Conservation (phyloP, 768 basidiomycete genomes). For the Boletus sp. region DNA sequence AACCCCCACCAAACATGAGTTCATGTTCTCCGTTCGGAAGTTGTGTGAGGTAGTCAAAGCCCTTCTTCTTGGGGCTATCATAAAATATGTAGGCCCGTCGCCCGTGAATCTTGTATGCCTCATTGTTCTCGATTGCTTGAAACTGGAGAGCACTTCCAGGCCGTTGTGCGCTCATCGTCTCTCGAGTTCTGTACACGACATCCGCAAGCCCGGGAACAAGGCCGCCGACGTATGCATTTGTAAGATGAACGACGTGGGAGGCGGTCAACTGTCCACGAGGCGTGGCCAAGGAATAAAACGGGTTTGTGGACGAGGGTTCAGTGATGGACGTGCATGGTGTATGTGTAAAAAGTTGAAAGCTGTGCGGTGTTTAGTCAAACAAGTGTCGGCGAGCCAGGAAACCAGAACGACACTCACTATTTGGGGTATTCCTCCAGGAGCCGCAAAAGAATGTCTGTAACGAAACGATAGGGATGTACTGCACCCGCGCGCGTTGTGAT, state of each 20-base stretch:
- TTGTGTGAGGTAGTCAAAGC: constrained; percentile 70
- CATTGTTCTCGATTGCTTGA: not conserved
- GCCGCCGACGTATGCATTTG: constrained; percentile 50
- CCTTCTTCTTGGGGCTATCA: constrained; percentile 35
- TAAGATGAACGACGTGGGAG: constrained; percentile 48
- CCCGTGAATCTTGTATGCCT: constrained; percentile 30
- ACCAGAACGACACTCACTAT: constrained; percentile 18
- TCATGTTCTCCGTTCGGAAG: constrained; percentile 42
- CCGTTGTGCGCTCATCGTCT: constrained; percentile 62
- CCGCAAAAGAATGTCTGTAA: constrained; percentile 55
- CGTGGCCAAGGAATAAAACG: constrained; percentile 41
- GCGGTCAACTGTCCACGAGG: constrained; percentile 39
- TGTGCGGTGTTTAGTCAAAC: not conserved
- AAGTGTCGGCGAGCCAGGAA: not conserved
- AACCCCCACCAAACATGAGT: constrained; percentile 69
- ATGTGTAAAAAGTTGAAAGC: constrained; percentile 43
- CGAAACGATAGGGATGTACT: constrained; percentile 66
- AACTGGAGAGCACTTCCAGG: constrained; percentile 40
- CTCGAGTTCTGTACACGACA: constrained; percentile 37
- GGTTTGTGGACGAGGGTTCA: constrained; percentile 17
- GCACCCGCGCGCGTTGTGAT: constrained; percentile 57
- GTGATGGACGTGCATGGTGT: constrained; percentile 40
- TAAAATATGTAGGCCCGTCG: constrained; percentile 59
- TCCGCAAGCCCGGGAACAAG: constrained; percentile 42
- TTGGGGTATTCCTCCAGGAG: constrained; percentile 49